phyloP scores from a whole-genome alignment of 805 yeast genomes.

The Blastobotrys americana region DNA sequence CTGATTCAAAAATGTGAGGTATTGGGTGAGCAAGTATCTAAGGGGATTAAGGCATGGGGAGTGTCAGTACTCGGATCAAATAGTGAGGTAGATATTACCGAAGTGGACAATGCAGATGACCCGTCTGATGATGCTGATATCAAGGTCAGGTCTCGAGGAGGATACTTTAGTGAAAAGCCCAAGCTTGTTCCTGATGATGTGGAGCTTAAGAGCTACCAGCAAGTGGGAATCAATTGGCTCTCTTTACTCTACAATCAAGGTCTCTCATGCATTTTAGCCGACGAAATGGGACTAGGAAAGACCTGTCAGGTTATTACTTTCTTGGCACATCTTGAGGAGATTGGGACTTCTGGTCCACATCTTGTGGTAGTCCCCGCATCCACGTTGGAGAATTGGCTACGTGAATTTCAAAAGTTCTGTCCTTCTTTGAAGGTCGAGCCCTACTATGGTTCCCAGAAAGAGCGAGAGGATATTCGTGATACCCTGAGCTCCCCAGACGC shows the following conservation, averaged over 20 bases:
- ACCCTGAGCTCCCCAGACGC: slow-evolving; percentile 47
- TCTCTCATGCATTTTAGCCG: slow-evolving; percentile 90
- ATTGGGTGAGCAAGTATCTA: slow-evolving; percentile 62
- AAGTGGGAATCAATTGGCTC: slow-evolving; percentile 96
- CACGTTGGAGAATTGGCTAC: slow-evolving; percentile 93
- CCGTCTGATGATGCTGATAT: slow-evolving; percentile 31
- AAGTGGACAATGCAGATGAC: slow-evolving; percentile 34
- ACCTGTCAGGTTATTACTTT: slow-evolving; percentile 95
- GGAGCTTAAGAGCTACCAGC: slow-evolving; percentile 80
- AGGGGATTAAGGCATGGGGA: slow-evolving; percentile 82
- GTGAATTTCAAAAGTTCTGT: slow-evolving; percentile 87
- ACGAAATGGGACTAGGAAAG: slow-evolving; percentile 96
- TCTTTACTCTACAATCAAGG: slow-evolving; percentile 66
- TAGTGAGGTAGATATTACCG: slow-evolving; percentile 63
- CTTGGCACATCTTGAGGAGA: slow-evolving; percentile 72
- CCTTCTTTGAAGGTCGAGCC: slow-evolving; percentile 79
- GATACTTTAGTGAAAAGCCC: slow-evolving; percentile 63
- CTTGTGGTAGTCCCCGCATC: slow-evolving; percentile 93
- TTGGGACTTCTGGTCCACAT: slow-evolving; percentile 71
- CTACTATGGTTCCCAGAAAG: slow-evolving; percentile 82
- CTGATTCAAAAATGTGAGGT: slow-evolving; percentile 74
- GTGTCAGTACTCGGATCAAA: slow-evolving; percentile 57
- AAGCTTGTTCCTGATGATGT: slow-evolving; percentile 52
- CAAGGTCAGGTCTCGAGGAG: slow-evolving; percentile 20
- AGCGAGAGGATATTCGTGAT: slow-evolving; percentile 76